Evolutionary conservation across 148 eudicot species (phyloP), one percentile per base, ranked within the genome.

Genomic region (Rhododendron williamsianum): DNA sequence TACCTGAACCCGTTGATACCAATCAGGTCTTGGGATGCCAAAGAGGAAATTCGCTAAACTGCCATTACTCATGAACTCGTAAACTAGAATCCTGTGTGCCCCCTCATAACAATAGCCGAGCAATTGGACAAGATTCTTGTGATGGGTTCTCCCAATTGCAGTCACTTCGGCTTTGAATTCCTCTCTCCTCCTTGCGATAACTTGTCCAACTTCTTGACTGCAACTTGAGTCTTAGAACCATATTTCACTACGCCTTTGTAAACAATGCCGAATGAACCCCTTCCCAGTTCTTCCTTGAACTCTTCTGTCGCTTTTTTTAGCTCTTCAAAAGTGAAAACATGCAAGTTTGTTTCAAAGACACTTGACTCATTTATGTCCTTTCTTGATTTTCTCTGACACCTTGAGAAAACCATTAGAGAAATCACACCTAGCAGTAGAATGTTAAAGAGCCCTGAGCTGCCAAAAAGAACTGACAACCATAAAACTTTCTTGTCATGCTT

Each of bases 81-180:
- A 85, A 6, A 81, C 80, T 27, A 85, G 58, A n/a, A 85, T 35
- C 72, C 84, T 19, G 19, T 85, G 72, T 33, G 46, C 36, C 23
- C 84, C 87, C 46, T 86, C 87, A 9, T 10, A 18, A 43, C 87
- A 86, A 35, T 81, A 86, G 13, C 87, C 87, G 25, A 82, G 63
- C 81, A 81, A 43, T 41, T 86, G 27, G 46, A 85, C 65, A 18
- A 86, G 60, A 56, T 86, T 86, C 74, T 30, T 81, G 58, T 86
- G 84, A 60, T 86, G 83, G 56, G 78, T 60, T 72, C 33, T 86
- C 49, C 87, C 87, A 8, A 81, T 81, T 3, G 81, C 83, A 45
- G 56, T 86, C 13, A 86, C 81, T 77, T 86, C 87, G 38, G 87
- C 87, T 43, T 72, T 72, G 9, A 86, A 86, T 51, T 86, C 84